A percentile compares a stretch with the other conserved stretches of the same genome.
These are phyloP conservation scores for Trichoderma sp. DNA, from an alignment of 2,329 filamentous ascomycete species.

Conservation along the genomic window DNA sequence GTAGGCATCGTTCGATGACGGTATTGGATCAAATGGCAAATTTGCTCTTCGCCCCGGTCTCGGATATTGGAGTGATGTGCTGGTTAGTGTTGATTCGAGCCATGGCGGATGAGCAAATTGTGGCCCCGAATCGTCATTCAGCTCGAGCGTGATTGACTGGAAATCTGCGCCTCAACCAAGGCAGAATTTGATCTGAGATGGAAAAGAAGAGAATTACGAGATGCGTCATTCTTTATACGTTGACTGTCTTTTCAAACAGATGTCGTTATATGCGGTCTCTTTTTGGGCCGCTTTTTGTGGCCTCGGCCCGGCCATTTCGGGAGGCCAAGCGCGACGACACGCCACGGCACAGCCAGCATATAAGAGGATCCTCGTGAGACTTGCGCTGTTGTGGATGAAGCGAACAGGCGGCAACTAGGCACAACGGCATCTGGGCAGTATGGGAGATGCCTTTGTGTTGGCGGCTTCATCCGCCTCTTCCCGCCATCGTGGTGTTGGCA, in stretches of 20 bases:
- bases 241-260: neutral
- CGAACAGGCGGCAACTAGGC: neutral
- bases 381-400: neutral
- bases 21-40: neutral
- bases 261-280: neutral
- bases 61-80: neutral
- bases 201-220: neutral
- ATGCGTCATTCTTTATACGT: slow-evolving; percentile 2
- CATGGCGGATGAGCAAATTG: neutral
- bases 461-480: slow-evolving; percentile 20
- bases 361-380: neutral
- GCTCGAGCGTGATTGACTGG: neutral
- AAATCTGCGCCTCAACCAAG: slow-evolving; percentile 11
- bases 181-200: neutral
- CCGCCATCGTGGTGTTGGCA: neutral
- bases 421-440: neutral
- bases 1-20: neutral
- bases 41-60: neutral
- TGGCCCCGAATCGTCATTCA: neutral
- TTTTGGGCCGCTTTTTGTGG: slow-evolving; percentile 1
- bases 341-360: slow-evolving; percentile 11
- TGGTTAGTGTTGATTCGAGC: neutral
- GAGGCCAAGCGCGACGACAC: slow-evolving; percentile 17
- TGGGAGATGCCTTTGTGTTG: neutral
- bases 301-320: neutral